Evolutionary conservation across 495 filamentous ascomycete genomes (phyloP), one percentile per base, ranked within the genome.

Genomic region (Podospora bellae-mahoneyi): DNA sequence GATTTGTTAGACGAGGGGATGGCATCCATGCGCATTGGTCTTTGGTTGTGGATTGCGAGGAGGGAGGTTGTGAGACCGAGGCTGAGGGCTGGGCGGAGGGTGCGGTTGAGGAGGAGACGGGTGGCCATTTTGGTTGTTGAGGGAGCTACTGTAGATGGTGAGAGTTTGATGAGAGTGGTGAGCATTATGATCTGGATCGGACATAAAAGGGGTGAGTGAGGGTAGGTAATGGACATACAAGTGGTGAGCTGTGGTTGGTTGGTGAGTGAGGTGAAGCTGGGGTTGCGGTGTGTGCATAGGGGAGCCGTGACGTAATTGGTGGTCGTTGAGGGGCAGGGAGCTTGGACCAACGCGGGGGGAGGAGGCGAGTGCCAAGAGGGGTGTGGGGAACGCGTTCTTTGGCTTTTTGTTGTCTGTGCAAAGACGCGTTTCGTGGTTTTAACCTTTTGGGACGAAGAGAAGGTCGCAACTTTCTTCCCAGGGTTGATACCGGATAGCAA

Each of bases 21-120:
- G 3, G 71, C 60, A 68, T 82, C 80, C 10, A 80, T 69, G 2
- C 71, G 76, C 55, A 78, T 57, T 10, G 78, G 77, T 27, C 67
- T 64, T 53, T 78, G 78, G 10, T 68, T 64, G 57, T 67, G 32
- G 3, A 69, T 60, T 2, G 72, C 63, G 2, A 72, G 58, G 4
- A 76, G 64, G 3, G 68, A 69, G 0, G 77, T 70, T 15, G 72
- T 72, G 57, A 80, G 69, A 39, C 71, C 72, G 0, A 78, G 59
- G 32, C 69, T 64, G 20, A 76, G 30, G 18, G 72, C 72, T 23
- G 78, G 59, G 23, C 20, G 55, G 18, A 67, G 67, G 32, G 58
- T 64, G 3, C 70, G 70, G 2, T 66, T 64, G 16, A 75, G 56
- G 30, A 63, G 61, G 30, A 63, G 60, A 16, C 55, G 53, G 55